Conservation (phyloP, 192 early-diverging fungal species). For the Paraglomus occultum region DNA sequence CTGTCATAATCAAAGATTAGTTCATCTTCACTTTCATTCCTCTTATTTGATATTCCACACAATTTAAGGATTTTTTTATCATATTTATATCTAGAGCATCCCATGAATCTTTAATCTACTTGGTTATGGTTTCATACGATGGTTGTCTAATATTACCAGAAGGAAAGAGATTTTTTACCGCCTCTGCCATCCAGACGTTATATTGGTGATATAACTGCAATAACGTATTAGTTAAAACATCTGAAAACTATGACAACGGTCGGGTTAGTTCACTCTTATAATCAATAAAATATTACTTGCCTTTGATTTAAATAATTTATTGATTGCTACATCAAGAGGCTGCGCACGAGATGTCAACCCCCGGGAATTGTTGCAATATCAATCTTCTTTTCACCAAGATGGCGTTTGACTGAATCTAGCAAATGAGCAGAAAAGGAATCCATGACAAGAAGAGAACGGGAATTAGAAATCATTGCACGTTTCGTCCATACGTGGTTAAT, state of each 20-base stretch:
- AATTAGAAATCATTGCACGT: neutral
- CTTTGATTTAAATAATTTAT: conserved; percentile 13
- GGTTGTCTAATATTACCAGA: neutral
- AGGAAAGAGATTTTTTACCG: neutral
- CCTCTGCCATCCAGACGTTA: neutral
- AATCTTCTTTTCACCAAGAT: neutral
- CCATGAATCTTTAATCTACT: neutral
- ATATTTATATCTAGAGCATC: neutral
- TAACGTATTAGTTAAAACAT: neutral
- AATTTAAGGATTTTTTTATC: conserved; percentile 10
- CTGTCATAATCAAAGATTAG: neutral
- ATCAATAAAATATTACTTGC: neutral
- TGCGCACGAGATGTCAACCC: too few species aligned
- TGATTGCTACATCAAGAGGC: neutral
- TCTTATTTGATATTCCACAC: neutral
- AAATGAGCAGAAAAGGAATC: neutral
- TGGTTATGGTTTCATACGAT: neutral
- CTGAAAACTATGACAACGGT: too few species aligned
- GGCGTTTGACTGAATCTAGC: neutral
- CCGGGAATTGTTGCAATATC: neutral
- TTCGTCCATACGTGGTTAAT: neutral
- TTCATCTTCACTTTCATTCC: neutral
- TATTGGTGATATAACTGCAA: neutral
- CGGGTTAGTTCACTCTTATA: too few species aligned
- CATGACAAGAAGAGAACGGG: neutral